These are phyloP conservation scores for Fusarium penzigii DNA, from an alignment of 2,329 filamentous ascomycete species.

Conservation along the genomic window DNA sequence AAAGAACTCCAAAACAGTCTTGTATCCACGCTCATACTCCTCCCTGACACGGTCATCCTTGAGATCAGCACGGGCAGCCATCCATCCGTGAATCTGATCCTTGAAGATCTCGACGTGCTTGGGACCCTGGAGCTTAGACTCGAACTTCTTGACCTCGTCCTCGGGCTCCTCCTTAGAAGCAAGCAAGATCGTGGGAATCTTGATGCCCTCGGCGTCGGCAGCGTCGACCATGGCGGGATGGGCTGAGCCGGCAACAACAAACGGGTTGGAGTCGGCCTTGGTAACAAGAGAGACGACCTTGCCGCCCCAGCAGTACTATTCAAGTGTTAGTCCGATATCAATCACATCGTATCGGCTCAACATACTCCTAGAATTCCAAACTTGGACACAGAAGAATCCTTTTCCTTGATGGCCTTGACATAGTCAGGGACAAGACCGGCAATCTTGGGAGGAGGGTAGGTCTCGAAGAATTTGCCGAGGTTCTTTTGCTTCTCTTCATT, in stretches of 20 bases:
- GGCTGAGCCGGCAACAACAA: conserved; percentile 52
- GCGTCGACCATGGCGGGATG: conserved; percentile 68
- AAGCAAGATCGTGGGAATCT: conserved; percentile 62
- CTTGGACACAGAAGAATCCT: conserved; percentile 56
- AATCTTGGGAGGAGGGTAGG: conserved; percentile 48
- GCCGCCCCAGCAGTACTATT: conserved; percentile 69
- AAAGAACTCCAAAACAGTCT: conserved; percentile 60
- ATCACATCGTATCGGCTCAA: not conserved
- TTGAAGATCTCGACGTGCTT: conserved; percentile 66
- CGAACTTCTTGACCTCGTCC: conserved; percentile 57
- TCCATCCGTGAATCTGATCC: conserved; percentile 73
- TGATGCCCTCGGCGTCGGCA: conserved; percentile 59
- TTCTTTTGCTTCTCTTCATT: conserved; percentile 63
- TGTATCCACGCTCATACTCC: conserved; percentile 64
- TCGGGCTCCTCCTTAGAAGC: conserved; percentile 65
- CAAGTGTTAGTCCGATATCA: not conserved
- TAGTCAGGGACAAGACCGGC: conserved; percentile 55
- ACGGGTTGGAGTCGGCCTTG: conserved; percentile 54
- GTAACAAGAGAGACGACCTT: conserved; percentile 60
- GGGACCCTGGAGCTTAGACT: conserved; percentile 51
- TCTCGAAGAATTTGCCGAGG: conserved; percentile 59
- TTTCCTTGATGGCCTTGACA: conserved; percentile 51
- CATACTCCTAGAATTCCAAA: conserved; percentile 64
- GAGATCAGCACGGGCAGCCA: conserved; percentile 66
- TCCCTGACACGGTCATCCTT: conserved; percentile 57